Evolutionary conservation across 202 grass and related monocot genomes (phyloP).

Genomic region (Miscanthus sacchariflorus): DNA sequence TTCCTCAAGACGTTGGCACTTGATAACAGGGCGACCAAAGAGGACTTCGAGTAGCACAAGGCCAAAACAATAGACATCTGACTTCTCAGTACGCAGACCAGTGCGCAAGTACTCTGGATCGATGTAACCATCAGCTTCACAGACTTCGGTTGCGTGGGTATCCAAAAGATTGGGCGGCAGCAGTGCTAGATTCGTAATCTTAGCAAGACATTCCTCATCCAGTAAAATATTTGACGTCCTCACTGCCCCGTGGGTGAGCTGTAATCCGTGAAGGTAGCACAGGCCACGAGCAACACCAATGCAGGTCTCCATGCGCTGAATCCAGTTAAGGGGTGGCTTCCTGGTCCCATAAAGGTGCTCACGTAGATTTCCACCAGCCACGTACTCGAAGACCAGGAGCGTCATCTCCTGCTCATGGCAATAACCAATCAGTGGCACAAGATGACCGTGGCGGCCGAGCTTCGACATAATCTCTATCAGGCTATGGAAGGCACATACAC

Average conservation of each 20-base stretch:
- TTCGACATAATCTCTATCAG: no score
- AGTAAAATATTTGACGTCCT: constrained; percentile 55
- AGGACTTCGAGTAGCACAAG: constrained; percentile 58
- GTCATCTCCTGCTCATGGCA: no score
- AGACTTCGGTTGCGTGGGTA: neutral
- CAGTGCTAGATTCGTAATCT: constrained; percentile 40
- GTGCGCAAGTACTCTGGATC: constrained; percentile 47
- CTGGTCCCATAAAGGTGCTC: constrained; percentile 38
- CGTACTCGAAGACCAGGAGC: no score
- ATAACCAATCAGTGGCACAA: no score
- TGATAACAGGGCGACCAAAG: constrained; percentile 29
- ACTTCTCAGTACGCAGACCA: constrained; percentile 48
- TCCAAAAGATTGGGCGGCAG: neutral
- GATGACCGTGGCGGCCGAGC: no score
- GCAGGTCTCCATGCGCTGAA: constrained; percentile 47
- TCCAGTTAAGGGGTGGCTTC: constrained; percentile 45
- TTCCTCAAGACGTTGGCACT: constrained; percentile 8
- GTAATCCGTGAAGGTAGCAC: constrained; percentile 50
- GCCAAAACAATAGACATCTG: constrained; percentile 62
- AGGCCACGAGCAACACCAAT: constrained; percentile 57
- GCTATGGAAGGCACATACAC: no score
- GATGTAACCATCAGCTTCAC: neutral
- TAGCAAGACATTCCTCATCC: constrained; percentile 53
- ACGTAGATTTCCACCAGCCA: no score
- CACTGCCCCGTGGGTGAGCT: constrained; percentile 51